Evolutionary conservation across 306 rosid species (phyloP), one percentile per base, ranked within the genome.

Genomic region (Sophora flavescens): DNA sequence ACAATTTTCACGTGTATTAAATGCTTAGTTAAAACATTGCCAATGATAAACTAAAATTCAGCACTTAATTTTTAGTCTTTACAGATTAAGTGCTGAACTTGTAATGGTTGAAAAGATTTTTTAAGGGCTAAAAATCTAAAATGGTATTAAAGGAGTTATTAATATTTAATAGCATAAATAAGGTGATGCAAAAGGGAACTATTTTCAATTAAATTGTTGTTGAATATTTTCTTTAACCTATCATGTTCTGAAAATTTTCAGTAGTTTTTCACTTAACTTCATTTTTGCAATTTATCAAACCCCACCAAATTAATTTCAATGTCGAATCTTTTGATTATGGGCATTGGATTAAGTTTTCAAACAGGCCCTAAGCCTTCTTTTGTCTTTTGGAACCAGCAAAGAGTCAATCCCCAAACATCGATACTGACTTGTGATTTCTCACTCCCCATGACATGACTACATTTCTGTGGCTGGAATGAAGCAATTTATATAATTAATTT

Each of bases 301-400:
- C 12, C 47, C 9, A 1, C 70, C 4, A 32, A 58, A 78, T 53
- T 47, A 12, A 62, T 54, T 59, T 38, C 62, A 78, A 42, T 33
- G 76, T 26, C 18, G 45, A 78, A 60, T 36, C 61, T 36, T 60
- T 78, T 72, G 56, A 47, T 59, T 70, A 17, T 59, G 12, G 2
- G 44, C 51, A 2, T n/a, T 18, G 52, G 61, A 56, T 77, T 66
- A 26, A 67, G 75, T 45, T 68, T 77, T 69, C 53, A 45, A 41
- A 22, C 1, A 14, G 70, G 42, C 9, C 42, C 36, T 39, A 54
- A 54, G 33, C 35, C 11, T 53, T 28, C 3, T 42, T 66, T 54
- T 42, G 22, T 54, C 72, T 67, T 60, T 81, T 48, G n/a, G 56
- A 72, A 75, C 61, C 33, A 2, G 7, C 44, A 15, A 50, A 32